These are phyloP conservation scores for Beauveria caledonica DNA, from an alignment of 2,329 filamentous ascomycete species.

Conservation along the genomic window DNA sequence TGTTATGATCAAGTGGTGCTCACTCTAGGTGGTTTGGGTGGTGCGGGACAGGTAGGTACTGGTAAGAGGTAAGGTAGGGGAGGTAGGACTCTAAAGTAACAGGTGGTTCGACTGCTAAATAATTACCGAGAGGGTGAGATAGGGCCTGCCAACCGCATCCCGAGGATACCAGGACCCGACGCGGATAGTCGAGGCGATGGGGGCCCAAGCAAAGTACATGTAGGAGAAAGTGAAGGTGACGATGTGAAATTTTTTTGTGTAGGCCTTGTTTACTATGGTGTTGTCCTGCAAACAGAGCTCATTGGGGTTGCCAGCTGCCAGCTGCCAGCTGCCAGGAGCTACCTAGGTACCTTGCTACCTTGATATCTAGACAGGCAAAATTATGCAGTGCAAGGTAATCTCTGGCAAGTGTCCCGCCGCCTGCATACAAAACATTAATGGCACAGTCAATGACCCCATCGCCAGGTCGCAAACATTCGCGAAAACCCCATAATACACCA, in stretches of 20 bases:
- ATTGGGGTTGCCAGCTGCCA: neutral
- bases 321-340: neutral
- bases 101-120: neutral
- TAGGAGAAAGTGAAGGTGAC: neutral
- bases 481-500: neutral
- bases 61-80: neutral
- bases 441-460: neutral
- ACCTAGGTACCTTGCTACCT: neutral
- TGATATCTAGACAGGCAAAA: neutral
- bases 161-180: neutral
- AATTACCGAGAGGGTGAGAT: neutral
- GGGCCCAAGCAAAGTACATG: neutral
- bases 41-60: neutral
- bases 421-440: neutral
- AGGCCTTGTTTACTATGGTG: neutral
- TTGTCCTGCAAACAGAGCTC: neutral
- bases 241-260: neutral
- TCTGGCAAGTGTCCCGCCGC: too few relatives aligned
- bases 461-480: neutral
- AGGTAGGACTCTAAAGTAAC: too few relatives aligned
- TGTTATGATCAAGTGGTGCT: conserved; percentile 4
- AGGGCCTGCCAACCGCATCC: neutral
- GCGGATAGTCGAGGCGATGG: neutral
- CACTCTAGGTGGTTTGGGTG: neutral
- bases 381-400: too few relatives aligned